These are phyloP conservation scores for Aspergillus latus DNA, from an alignment of 2,329 filamentous ascomycete genomes.

Conservation along the genomic window DNA sequence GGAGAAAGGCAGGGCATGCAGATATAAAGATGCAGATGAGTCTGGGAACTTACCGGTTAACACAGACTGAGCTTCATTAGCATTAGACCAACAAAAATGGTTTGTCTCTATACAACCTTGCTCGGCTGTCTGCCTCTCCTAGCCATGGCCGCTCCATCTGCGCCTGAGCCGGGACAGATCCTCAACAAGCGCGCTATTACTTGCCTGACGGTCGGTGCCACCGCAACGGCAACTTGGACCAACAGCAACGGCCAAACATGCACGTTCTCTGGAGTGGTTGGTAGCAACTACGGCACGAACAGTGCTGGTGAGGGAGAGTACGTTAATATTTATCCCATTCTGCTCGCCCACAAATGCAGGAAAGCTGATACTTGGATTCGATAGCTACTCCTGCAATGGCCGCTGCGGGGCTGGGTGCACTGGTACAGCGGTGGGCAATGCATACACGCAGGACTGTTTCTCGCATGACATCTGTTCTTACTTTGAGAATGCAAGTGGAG, in stretches of 20 bases:
- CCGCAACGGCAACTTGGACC: slow-evolving; percentile 18
- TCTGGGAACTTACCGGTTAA: too few species aligned
- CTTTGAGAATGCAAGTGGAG: slow-evolving; percentile 20
- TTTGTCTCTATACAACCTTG: background rate
- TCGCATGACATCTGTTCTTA: slow-evolving; percentile 25
- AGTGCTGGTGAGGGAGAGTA: slow-evolving; percentile 17
- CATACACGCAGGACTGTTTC: slow-evolving; percentile 23
- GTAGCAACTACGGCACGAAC: slow-evolving; percentile 20
- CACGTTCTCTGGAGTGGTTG: slow-evolving; percentile 16
- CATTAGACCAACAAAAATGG: background rate
- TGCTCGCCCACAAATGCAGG: background rate
- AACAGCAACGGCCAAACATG: slow-evolving; percentile 19
- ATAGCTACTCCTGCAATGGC: slow-evolving; percentile 23
- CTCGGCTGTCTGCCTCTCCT: background rate
- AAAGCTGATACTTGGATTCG: too few species aligned
- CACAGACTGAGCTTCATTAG: background rate
- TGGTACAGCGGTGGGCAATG: slow-evolving; percentile 17
- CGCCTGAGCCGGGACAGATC: background rate
- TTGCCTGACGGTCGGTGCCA: slow-evolving; percentile 18
- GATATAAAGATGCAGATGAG: background rate
- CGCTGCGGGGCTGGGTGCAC: slow-evolving; percentile 21
- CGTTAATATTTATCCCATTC: background rate
- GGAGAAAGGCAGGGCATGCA: background rate
- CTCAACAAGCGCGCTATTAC: slow-evolving; percentile 16
- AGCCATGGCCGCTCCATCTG: background rate